Conservation (phyloP, 257 asterid species). For the Ballota nigra region DNA sequence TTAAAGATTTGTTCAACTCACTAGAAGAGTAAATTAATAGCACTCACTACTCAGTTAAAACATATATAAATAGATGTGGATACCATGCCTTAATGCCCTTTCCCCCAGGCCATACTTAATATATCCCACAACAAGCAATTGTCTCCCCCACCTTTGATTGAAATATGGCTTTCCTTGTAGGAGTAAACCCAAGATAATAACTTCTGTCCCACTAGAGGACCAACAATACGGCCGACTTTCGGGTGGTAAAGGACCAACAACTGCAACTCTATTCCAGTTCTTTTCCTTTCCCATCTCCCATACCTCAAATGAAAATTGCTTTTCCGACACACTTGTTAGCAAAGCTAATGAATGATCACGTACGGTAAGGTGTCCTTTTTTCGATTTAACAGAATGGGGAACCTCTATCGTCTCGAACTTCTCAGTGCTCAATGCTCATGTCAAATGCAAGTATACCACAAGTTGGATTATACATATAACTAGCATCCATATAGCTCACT, state of each 20-base stretch:
- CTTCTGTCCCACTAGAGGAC: slow-evolving; percentile 18
- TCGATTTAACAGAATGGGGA: slow-evolving; percentile 21
- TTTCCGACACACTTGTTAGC: slow-evolving; percentile 24
- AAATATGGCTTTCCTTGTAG: slow-evolving; percentile 40
- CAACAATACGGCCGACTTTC: slow-evolving; percentile 38
- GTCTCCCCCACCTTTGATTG: slow-evolving; percentile 25
- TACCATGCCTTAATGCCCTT: no score
- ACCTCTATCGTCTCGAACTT: slow-evolving; percentile 25
- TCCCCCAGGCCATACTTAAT: no score
- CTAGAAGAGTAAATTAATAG: no score
- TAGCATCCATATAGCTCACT: no score
- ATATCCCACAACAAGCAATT: slow-evolving; percentile 27
- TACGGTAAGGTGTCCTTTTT: slow-evolving; percentile 30
- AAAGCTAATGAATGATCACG: slow-evolving; percentile 34
- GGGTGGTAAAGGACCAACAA: slow-evolving; percentile 31
- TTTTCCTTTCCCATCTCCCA: slow-evolving; percentile 40
- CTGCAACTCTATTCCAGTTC: slow-evolving; percentile 30
- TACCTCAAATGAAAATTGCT: slow-evolving; percentile 18
- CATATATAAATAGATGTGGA: no score
- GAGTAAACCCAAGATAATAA: slow-evolving; percentile 24
- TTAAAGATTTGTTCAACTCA: no score
- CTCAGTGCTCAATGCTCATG: slow-evolving; percentile 34
- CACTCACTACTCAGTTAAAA: no score
- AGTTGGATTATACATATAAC: no score
- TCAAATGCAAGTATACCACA: slow-evolving; percentile 36